Evolutionary conservation across 176 grass and related monocot species (phyloP).

Genomic region (Dendrocalamus sinicus): DNA sequence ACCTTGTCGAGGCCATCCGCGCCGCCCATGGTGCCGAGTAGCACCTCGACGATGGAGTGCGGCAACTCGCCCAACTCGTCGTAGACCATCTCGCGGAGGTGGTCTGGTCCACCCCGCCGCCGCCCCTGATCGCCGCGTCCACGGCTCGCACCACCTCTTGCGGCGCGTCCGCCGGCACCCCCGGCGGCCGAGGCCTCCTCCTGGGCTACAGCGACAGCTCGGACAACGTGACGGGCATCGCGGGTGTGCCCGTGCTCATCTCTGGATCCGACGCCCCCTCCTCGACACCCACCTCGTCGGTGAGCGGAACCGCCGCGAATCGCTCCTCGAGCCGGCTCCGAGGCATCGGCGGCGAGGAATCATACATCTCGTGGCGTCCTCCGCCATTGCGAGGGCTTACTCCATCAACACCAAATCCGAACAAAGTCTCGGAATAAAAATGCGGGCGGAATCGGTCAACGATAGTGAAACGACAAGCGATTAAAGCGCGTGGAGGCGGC

Average conservation of each 20-base stretch:
- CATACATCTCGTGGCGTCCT: constrained; percentile 50
- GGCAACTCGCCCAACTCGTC: constrained; percentile 56
- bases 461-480: constrained; percentile 50
- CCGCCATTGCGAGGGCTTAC: constrained; percentile 67
- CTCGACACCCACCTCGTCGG: constrained; percentile 26
- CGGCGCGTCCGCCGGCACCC: constrained; percentile 57
- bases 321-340: constrained; percentile 24
- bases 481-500: background rate
- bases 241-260: constrained; percentile 18
- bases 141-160: constrained; percentile 72
- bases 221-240: background rate
- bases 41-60: constrained; percentile 73
- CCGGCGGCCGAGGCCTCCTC: constrained; percentile 35
- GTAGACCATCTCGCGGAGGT: constrained; percentile 56
- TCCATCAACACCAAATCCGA: constrained; percentile 46
- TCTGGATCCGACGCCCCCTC: constrained; percentile 27
- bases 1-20: constrained; percentile 62
- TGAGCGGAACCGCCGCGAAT: constrained; percentile 33
- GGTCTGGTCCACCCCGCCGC: constrained; percentile 49
- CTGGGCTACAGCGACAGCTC: constrained; percentile 44
- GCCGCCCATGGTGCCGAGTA: constrained; percentile 83
- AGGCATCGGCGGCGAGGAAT: constrained; percentile 37
- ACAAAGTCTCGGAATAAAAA: constrained; percentile 24
- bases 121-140: constrained; percentile 67
- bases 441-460: constrained; percentile 66